These are phyloP conservation scores for Porogramme epimiltina DNA, from an alignment of 1,284 basidiomycete species.

Conservation along the genomic window DNA sequence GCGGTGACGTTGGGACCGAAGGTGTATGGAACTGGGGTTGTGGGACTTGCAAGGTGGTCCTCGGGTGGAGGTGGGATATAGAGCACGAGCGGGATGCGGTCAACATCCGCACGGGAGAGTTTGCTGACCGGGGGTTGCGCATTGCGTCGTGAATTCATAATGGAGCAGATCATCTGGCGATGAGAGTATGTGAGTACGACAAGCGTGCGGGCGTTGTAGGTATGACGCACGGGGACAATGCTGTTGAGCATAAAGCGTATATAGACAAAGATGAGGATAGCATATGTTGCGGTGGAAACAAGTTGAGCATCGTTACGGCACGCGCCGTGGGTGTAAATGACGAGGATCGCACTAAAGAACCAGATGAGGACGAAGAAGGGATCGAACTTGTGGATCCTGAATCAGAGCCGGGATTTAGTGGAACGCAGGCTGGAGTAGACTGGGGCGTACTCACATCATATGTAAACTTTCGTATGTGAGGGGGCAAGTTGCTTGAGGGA, in stretches of 20 bases:
- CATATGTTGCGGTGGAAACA: too few relatives aligned
- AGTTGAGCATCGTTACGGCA: constrained; percentile 55
- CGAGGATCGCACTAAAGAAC: constrained; percentile 72
- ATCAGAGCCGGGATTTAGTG: too few relatives aligned
- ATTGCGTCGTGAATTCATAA: constrained; percentile 33
- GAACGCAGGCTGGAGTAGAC: too few relatives aligned
- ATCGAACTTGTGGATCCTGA: constrained; percentile 4
- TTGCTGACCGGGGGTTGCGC: constrained; percentile 48
- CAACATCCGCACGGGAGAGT: constrained; percentile 64
- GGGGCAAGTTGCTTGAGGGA: too few relatives aligned
- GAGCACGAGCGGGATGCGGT: constrained; percentile 73
- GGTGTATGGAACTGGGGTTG: constrained; percentile 43
- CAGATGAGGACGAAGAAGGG: constrained; percentile 61
- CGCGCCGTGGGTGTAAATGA: constrained; percentile 66
- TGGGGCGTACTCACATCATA: too few relatives aligned
- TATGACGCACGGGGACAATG: constrained; percentile 39
- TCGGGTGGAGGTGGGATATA: constrained; percentile 67
- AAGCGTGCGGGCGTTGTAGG: background rate
- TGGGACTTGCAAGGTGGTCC: too few relatives aligned
- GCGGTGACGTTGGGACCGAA: too few relatives aligned
- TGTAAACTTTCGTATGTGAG: too few relatives aligned
- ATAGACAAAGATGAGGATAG: constrained; percentile 59
- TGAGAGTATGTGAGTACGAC: background rate
- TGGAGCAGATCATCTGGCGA: background rate
- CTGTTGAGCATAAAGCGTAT: constrained; percentile 58